These are phyloP conservation scores for Solanum paucissectum DNA, from an alignment of 257 asterid genomes.

Conservation along the genomic window DNA sequence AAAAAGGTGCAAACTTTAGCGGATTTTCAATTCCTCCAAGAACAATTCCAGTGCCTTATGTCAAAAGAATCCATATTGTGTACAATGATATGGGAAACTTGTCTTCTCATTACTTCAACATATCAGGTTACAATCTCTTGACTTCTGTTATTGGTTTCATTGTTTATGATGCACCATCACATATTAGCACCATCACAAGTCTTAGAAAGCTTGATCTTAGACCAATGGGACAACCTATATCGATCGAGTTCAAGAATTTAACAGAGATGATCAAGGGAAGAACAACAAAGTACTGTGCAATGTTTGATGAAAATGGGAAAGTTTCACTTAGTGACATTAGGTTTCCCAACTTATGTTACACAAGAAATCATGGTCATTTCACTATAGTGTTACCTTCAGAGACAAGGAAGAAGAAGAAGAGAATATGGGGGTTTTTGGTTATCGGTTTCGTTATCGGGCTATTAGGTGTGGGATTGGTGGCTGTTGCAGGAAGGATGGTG, in stretches of 20 bases:
- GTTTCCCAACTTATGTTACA: constrained; percentile 27
- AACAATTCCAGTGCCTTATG: constrained; percentile 55
- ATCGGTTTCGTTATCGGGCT: constrained; percentile 42
- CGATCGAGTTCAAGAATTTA: constrained; percentile 24
- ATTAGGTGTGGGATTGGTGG: constrained; percentile 28
- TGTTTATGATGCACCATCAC: constrained; percentile 28
- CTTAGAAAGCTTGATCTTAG: constrained; percentile 37
- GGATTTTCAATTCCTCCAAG: constrained; percentile 43
- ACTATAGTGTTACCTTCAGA: constrained; percentile 24
- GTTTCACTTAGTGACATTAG: constrained; percentile 28
- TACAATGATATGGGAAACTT: constrained; percentile 61
- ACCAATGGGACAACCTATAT: constrained; percentile 42
- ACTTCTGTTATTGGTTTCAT: constrained; percentile 59
- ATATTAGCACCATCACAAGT: constrained; percentile 11
- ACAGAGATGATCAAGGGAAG: not conserved
- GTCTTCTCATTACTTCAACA: constrained; percentile 46
- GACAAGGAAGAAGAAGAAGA: constrained; percentile 14
- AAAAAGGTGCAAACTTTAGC: constrained; percentile 57
- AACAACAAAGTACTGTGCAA: constrained; percentile 37
- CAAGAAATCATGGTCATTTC: constrained; percentile 53
- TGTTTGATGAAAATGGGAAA: constrained; percentile 30
- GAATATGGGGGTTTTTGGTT: constrained; percentile 28
- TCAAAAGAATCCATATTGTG: constrained; percentile 49
- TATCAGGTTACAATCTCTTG: constrained; percentile 47
- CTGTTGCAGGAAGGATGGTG: constrained; percentile 16